Evolutionary conservation across 1,284 basidiomycete genomes (phyloP), one percentile per base, ranked within the genome.

Genomic region (Tilletia indica): DNA sequence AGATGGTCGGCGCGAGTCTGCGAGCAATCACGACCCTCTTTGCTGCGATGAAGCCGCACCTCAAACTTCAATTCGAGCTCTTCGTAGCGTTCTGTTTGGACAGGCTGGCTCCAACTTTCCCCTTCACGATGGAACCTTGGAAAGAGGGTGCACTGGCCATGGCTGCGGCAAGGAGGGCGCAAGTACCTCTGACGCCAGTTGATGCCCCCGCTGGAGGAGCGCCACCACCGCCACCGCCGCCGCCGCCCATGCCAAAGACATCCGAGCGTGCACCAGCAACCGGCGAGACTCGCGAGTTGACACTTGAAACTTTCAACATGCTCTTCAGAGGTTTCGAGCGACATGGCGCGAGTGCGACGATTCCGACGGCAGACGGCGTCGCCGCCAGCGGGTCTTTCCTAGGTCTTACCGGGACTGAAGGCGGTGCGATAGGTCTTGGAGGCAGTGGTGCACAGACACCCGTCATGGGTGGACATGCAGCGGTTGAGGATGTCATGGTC

Each of bases 11-110:
- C 51, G 87, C 89, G 70, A 89, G 93, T 39, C 87, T 99, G 49
- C 91, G 96, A 36, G 91, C 93, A 0, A 93, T 94, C 72, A 90
- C 92, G 4, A 92, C 92, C 4, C 88, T 98, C 76, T 92, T 98
- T 80, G 91, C 94, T 75, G 92, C 92, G 3, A 91, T 96, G 89
- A 89, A 92, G 4, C 88, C 88, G 67, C 89, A 94, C 79, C 87
- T 99, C 70, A 99, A 98, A 86, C 88, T 96, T n/a, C 97, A 99
- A 82, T 92, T 94, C 81, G 97, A 99, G 83, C 89, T 98, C 16
- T 97, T 96, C 86, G 86, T 99, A 39, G 90, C 93, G 2, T 98
- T 97, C 85, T 91, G 93, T 31, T 91, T 99, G 73, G 96, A 97
- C 83, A 89, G 94, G 25, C 87, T 99, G 4, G 91, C 83, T 39